Percentiles rank a stretch among this genome's conserved stretches.
Evolutionary conservation across 179 eudicot species (phyloP).

Genomic region (Beta corolliflora): DNA sequence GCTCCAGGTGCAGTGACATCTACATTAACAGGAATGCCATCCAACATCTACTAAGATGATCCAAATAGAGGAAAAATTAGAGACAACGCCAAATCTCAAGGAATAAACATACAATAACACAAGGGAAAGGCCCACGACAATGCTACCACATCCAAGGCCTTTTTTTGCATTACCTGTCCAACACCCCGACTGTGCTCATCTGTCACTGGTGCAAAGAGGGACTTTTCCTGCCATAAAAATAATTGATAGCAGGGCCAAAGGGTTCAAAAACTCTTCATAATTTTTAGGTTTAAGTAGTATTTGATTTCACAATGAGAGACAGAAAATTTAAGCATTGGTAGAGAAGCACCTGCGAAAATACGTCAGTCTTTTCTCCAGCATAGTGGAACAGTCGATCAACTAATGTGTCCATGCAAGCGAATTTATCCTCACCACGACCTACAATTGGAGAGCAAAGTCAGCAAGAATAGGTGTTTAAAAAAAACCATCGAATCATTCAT

Average conservation of each 20-base stretch:
- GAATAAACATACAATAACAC: background rate
- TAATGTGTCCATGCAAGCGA: constrained; percentile 75
- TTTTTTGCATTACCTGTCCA: constrained; percentile 64
- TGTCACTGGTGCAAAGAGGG: constrained; percentile 38
- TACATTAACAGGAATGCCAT: constrained; percentile 69
- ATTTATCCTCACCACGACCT: constrained; percentile 88
- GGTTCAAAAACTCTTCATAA: background rate
- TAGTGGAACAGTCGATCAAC: constrained; percentile 87
- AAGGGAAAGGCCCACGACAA: constrained; percentile 8
- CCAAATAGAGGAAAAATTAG: constrained; percentile 11
- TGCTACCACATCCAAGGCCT: constrained; percentile 3
- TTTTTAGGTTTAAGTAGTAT: background rate
- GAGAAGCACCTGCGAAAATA: constrained; percentile 15
- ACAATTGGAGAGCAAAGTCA: constrained; percentile 34
- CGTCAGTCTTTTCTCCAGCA: constrained; percentile 60
- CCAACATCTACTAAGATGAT: constrained; percentile 54
- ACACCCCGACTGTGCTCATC: constrained; percentile 65
- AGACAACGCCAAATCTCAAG: background rate
- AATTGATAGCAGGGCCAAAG: background rate
- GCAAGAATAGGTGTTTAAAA: constrained; percentile 11
- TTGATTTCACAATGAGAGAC: background rate
- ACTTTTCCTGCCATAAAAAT: constrained; percentile 51
- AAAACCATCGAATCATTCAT: constrained; percentile 26
- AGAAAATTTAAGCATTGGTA: background rate
- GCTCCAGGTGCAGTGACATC: constrained; percentile 99